These are phyloP conservation scores for Gonapodya prolifera DNA, from an alignment of 192 early-diverging fungal species.

Conservation along the genomic window DNA sequence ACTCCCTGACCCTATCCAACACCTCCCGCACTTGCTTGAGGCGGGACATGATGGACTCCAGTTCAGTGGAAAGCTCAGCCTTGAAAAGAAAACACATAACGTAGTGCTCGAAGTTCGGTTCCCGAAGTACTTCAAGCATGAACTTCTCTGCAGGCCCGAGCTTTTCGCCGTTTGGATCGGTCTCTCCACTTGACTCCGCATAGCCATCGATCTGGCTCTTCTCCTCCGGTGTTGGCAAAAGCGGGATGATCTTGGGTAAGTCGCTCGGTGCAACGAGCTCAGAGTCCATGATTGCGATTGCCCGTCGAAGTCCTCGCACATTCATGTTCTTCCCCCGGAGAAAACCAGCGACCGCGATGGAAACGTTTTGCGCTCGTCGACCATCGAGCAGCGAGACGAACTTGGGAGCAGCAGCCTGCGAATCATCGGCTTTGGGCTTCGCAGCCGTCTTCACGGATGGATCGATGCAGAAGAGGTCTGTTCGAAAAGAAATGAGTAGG, in stretches of 20 bases:
- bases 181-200: slow-evolving; percentile 6
- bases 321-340: slow-evolving; percentile 23
- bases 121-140: slow-evolving; percentile 26
- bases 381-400: slow-evolving; percentile 27
- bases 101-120: slow-evolving; percentile 21
- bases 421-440: neutral
- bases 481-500: too few relatives aligned
- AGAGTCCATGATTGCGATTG: slow-evolving; percentile 20
- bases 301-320: slow-evolving; percentile 12
- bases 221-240: slow-evolving; percentile 35
- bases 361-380: slow-evolving; percentile 40
- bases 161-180: neutral
- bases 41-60: slow-evolving; percentile 16
- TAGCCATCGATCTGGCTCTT: slow-evolving; percentile 12
- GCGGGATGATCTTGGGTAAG: slow-evolving; percentile 22
- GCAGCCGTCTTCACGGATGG: neutral
- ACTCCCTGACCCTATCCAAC: slow-evolving; percentile 20
- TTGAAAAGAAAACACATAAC: slow-evolving; percentile 24
- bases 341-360: slow-evolving; percentile 33
- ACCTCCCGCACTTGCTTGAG: slow-evolving; percentile 16
- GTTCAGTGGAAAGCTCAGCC: slow-evolving; percentile 19
- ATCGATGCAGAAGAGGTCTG: neutral
- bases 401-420: too few relatives aligned
- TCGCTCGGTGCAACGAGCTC: slow-evolving; percentile 26
- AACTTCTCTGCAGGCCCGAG: slow-evolving; percentile 40